Conservation (phyloP, 129 eudicot species). For the Pittosporum tobira region DNA sequence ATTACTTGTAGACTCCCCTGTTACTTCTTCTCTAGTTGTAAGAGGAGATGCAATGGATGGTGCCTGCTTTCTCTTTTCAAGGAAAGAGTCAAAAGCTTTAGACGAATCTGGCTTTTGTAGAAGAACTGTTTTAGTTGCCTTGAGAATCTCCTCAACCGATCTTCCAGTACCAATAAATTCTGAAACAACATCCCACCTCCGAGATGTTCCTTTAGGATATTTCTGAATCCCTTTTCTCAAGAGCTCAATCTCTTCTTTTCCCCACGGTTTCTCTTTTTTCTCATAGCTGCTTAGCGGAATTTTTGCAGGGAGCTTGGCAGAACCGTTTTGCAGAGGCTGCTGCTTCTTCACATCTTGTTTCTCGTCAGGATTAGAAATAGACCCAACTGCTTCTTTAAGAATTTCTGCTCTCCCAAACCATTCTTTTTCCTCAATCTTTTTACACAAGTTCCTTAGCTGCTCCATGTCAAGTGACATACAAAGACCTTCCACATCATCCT, state of each 20-base stretch:
- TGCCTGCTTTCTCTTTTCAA: slow-evolving; percentile 81
- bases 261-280: slow-evolving; percentile 84
- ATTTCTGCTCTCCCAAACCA: slow-evolving; percentile 44
- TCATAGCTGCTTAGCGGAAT: slow-evolving; percentile 18
- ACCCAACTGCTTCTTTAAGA: slow-evolving; percentile 38
- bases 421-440: slow-evolving; percentile 56
- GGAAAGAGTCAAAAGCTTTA: slow-evolving; percentile 90
- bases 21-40: slow-evolving; percentile 59
- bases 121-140: slow-evolving; percentile 87
- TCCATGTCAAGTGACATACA: slow-evolving; percentile 62
- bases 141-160: slow-evolving; percentile 83
- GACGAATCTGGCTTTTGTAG: slow-evolving; percentile 89
- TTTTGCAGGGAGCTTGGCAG: slow-evolving; percentile 27
- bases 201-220: slow-evolving; percentile 87
- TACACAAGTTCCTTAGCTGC: slow-evolving; percentile 50
- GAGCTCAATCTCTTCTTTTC: slow-evolving; percentile 79
- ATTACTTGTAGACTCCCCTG: slow-evolving; percentile 24
- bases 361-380: slow-evolving; percentile 16
- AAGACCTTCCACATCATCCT: slow-evolving; percentile 61
- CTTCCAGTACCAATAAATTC: slow-evolving; percentile 81
- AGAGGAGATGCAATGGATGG: slow-evolving; percentile 67
- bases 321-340: slow-evolving; percentile 37
- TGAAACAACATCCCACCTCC: slow-evolving; percentile 97
- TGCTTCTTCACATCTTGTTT: slow-evolving; percentile 21
- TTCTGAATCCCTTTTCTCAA: slow-evolving; percentile 73